phyloP scores from a whole-genome alignment of 2,329 filamentous ascomycete genomes.

The Cercospora canescens region DNA sequence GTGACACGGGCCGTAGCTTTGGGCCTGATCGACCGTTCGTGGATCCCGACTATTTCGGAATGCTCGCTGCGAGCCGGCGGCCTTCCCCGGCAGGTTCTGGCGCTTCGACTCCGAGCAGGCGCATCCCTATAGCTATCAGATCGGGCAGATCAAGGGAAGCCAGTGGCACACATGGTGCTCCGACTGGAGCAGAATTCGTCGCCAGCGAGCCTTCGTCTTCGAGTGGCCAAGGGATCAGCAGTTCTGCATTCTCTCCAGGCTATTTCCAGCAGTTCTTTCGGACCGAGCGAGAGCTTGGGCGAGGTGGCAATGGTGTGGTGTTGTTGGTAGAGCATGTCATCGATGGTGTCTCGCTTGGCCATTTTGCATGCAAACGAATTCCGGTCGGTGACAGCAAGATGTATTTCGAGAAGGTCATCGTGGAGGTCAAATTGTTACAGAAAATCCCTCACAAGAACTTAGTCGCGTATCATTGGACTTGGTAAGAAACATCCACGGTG shows the following conservation, averaged over 20 bases:
- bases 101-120: constrained; percentile 38
- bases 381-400: constrained; percentile 87
- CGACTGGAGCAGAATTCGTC: constrained; percentile 53
- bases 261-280: constrained; percentile 95
- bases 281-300: constrained; percentile 80
- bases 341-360: constrained; percentile 81
- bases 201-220: constrained; percentile 44
- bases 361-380: constrained; percentile 95
- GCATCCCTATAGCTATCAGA: constrained; percentile 41
- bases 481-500: constrained; percentile 45
- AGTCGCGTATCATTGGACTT: constrained; percentile 95
- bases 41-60: constrained; percentile 90
- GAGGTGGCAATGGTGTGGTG: constrained; percentile 92
- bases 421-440: constrained; percentile 90
- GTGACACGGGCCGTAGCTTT: constrained; percentile 39
- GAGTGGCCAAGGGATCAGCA: constrained; percentile 69
- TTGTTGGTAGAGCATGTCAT: constrained; percentile 90
- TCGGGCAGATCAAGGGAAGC: constrained; percentile 36
- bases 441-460: constrained; percentile 91
- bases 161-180: constrained; percentile 36
- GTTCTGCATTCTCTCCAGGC: constrained; percentile 83
- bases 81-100: constrained; percentile 49
- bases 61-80: constrained; percentile 66
- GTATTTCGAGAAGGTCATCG: constrained; percentile 91
- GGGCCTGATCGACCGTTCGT: constrained; percentile 66